Percentiles rank a stretch among this genome's conserved stretches.
Evolutionary conservation across 2,329 filamentous ascomycete genomes (phyloP).

Genomic region (Plectosphaerella cucumerina): DNA sequence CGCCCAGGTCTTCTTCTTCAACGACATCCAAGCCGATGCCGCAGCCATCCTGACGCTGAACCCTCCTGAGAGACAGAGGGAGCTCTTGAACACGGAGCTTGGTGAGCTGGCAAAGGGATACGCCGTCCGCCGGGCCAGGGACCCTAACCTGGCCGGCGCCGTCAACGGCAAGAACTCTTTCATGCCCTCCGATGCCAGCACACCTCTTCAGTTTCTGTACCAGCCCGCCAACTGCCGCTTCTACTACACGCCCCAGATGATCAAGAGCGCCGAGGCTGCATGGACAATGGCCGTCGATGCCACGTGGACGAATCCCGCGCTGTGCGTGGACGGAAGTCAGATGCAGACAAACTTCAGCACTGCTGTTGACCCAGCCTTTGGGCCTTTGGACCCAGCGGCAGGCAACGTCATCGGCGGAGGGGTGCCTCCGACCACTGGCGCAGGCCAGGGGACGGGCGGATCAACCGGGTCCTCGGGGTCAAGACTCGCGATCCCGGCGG

Average conservation of each 20-base stretch:
- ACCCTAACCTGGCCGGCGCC: slow-evolving; percentile 16
- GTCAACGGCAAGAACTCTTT: slow-evolving; percentile 33
- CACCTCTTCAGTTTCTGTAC: slow-evolving; percentile 40
- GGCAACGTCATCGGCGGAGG: not conserved
- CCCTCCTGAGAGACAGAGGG: slow-evolving; percentile 10
- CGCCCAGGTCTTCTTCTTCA: slow-evolving; percentile 27
- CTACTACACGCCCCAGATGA: slow-evolving; percentile 40
- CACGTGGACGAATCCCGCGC: slow-evolving; percentile 26
- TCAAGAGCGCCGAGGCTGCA: slow-evolving; percentile 29
- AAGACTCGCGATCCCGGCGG: no score
- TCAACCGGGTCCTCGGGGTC: no score
- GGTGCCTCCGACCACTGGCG: not conserved
- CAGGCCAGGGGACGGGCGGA: no score
- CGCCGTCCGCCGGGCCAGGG: slow-evolving; percentile 21
- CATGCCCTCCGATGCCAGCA: slow-evolving; percentile 21
- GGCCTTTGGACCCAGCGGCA: not conserved
- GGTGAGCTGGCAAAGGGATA: slow-evolving; percentile 26
- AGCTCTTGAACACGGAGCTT: slow-evolving; percentile 19
- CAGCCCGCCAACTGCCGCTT: slow-evolving; percentile 42
- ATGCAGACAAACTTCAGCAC: slow-evolving; percentile 13
- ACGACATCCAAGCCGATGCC: slow-evolving; percentile 21
- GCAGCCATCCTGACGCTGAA: slow-evolving; percentile 18
- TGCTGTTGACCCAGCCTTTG: slow-evolving; percentile 16
- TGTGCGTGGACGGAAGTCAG: slow-evolving; percentile 27
- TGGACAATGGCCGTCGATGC: slow-evolving; percentile 35